Percentiles rank a stretch among this genome's conserved stretches.
Conservation (phyloP, 169 alveolate species). For the Plasmodium blacklocki region DNA sequence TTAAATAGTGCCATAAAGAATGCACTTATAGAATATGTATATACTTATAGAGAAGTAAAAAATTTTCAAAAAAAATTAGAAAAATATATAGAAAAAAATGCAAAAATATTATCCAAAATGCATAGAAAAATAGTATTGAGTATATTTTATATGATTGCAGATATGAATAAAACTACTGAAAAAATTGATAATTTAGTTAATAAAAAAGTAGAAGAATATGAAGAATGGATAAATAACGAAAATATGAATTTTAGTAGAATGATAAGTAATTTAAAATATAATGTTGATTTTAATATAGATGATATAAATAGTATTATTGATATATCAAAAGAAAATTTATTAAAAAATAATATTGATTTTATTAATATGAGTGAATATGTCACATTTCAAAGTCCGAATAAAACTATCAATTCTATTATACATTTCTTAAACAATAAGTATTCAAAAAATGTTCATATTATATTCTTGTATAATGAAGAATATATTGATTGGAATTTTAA, state of each 20-base stretch:
- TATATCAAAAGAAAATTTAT: constrained; percentile 39
- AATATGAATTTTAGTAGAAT: constrained; percentile 26
- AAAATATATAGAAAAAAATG: constrained; percentile 55
- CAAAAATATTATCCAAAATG: constrained; percentile 58
- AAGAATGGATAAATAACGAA: constrained; percentile 55
- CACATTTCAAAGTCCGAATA: constrained; percentile 50
- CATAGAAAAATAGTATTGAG: constrained; percentile 62
- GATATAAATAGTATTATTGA: constrained; percentile 65
- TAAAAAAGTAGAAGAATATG: constrained; percentile 50
- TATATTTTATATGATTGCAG: constrained; percentile 64
- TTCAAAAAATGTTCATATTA: constrained; percentile 34
- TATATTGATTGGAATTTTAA: constrained; percentile 10
- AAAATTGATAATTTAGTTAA: constrained; percentile 41
- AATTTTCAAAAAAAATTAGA: constrained; percentile 35
- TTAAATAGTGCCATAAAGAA: constrained; percentile 35
- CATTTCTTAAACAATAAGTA: constrained; percentile 42
- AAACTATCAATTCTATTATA: constrained; percentile 59
- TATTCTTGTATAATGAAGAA: constrained; percentile 70
- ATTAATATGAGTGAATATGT: constrained; percentile 65
- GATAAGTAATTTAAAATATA: constrained; percentile 33
- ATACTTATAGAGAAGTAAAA: constrained; percentile 35
- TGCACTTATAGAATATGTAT: constrained; percentile 64
- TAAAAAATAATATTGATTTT: constrained; percentile 34
- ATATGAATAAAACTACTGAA: constrained; percentile 70
- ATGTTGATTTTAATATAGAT: constrained; percentile 47